Percentiles rank a stretch among this genome's conserved stretches.
Conservation (phyloP, 306 rosid genomes). For the Comarum palustre region DNA sequence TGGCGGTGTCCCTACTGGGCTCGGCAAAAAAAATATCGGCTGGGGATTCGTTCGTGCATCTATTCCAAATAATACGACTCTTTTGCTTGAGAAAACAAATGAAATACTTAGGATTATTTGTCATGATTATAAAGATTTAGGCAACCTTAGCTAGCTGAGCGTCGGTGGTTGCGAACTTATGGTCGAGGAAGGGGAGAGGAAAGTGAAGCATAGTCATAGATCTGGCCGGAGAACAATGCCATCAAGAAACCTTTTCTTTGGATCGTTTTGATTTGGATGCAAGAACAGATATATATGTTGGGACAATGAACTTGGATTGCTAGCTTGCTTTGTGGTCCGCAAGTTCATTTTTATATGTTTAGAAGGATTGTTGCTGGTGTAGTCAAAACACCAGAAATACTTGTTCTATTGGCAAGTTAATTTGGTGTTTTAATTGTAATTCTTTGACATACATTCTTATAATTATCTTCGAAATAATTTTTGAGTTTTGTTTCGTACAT, state of each 20-base stretch:
- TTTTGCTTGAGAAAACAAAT: slow-evolving; percentile 12
- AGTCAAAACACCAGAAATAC: neutral
- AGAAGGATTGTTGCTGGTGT: neutral
- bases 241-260: neutral
- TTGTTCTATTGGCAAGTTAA: neutral
- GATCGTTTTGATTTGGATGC: neutral
- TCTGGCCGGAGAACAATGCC: neutral
- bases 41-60: slow-evolving; percentile 29
- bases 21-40: slow-evolving; percentile 31
- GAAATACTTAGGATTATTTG: neutral
- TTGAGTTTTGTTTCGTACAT: neutral
- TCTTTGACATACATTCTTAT: neutral
- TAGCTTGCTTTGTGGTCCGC: neutral
- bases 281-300: neutral
- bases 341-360: too few relatives aligned
- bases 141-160: slow-evolving; percentile 6
- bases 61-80: neutral
- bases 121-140: neutral
- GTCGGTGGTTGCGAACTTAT: slow-evolving; percentile 38
- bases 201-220: slow-evolving; percentile 10
- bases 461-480: neutral
- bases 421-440: neutral
- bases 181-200: slow-evolving; percentile 28
- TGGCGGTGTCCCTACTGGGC: slow-evolving; percentile 58
- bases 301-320: slow-evolving; percentile 14